A percentile compares a stretch with the other conserved stretches of the same genome.
Evolutionary conservation across 495 filamentous ascomycete genomes (phyloP).

Genomic region (Aspergillus asperescens): DNA sequence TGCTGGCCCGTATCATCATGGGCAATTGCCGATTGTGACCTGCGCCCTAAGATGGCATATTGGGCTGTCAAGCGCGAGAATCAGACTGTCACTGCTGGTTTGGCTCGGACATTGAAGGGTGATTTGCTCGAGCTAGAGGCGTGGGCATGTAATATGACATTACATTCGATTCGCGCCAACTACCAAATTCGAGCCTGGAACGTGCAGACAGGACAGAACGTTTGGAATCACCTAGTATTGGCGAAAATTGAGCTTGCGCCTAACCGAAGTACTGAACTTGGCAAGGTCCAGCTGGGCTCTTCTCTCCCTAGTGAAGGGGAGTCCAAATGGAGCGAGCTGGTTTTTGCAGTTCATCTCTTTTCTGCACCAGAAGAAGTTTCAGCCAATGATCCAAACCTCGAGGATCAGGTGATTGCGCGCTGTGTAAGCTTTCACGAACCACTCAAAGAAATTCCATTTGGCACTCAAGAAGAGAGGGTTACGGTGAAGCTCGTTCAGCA

Average conservation of each 20-base stretch:
- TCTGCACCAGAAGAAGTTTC: slow-evolving; percentile 47
- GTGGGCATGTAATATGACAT: slow-evolving; percentile 69
- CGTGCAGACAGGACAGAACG: slow-evolving; percentile 61
- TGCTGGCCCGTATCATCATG: slow-evolving; percentile 94
- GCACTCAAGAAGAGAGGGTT: slow-evolving; percentile 31
- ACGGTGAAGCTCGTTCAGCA: too few relatives aligned
- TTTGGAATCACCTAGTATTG: slow-evolving; percentile 47
- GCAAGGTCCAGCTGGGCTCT: slow-evolving; percentile 55
- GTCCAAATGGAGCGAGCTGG: too few relatives aligned
- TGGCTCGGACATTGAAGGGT: slow-evolving; percentile 65
- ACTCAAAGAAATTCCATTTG: slow-evolving; percentile 75
- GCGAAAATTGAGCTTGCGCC: slow-evolving; percentile 51
- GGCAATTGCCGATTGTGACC: slow-evolving; percentile 81
- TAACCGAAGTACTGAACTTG: slow-evolving; percentile 71
- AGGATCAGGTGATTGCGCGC: slow-evolving; percentile 59
- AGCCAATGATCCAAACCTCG: slow-evolving; percentile 55
- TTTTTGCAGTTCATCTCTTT: too few relatives aligned
- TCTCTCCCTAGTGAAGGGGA: slow-evolving; percentile 37
- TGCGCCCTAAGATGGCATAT: slow-evolving; percentile 80
- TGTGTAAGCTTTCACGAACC: slow-evolving; percentile 91
- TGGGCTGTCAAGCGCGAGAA: slow-evolving; percentile 79
- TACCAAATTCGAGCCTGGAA: slow-evolving; percentile 71
- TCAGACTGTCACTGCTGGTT: slow-evolving; percentile 65
- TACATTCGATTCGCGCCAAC: slow-evolving; percentile 49
- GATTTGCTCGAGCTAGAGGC: slow-evolving; percentile 63